Conservation (phyloP, 768 basidiomycete genomes). For the Strobilomyces confusus region DNA sequence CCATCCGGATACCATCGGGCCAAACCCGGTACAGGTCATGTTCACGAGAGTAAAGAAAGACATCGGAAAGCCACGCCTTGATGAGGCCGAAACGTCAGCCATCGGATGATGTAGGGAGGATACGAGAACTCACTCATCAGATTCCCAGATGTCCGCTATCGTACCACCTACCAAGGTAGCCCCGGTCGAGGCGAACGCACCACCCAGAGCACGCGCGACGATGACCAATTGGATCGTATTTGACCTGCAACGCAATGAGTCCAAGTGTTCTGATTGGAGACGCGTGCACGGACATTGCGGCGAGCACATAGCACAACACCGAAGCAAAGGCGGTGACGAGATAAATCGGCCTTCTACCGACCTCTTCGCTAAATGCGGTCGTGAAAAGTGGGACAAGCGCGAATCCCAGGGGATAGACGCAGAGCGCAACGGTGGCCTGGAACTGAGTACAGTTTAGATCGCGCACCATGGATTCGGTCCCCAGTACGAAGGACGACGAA, state of each 20-base stretch:
- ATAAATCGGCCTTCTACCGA: constrained; percentile 54
- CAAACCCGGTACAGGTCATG: constrained; percentile 59
- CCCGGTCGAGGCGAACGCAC: constrained; percentile 61
- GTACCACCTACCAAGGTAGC: constrained; percentile 70
- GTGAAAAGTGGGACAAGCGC: constrained; percentile 59
- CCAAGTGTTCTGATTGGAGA: background rate
- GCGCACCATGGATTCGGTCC: constrained; percentile 50
- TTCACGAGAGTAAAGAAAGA: constrained; percentile 61
- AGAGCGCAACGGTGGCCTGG: constrained; percentile 45
- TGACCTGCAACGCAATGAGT: constrained; percentile 23
- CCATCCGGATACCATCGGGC: constrained; percentile 62
- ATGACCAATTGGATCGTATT: constrained; percentile 54
- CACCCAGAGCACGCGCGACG: constrained; percentile 57
- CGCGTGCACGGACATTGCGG: constrained; percentile 19
- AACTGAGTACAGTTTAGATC: constrained; percentile 42
- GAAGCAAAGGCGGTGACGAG: constrained; percentile 45
- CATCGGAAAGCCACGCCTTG: constrained; percentile 77
- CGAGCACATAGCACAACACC: constrained; percentile 38
- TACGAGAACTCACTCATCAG: constrained; percentile 46
- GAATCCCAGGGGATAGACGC: constrained; percentile 58
- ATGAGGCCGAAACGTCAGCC: background rate
- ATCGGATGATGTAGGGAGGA: background rate
- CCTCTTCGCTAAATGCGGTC: constrained; percentile 67
- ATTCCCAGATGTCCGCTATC: constrained; percentile 62
- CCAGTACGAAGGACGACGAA: constrained; percentile 50